Conservation (phyloP, 495 filamentous ascomycete species). For the Achaetomiella virescens region DNA sequence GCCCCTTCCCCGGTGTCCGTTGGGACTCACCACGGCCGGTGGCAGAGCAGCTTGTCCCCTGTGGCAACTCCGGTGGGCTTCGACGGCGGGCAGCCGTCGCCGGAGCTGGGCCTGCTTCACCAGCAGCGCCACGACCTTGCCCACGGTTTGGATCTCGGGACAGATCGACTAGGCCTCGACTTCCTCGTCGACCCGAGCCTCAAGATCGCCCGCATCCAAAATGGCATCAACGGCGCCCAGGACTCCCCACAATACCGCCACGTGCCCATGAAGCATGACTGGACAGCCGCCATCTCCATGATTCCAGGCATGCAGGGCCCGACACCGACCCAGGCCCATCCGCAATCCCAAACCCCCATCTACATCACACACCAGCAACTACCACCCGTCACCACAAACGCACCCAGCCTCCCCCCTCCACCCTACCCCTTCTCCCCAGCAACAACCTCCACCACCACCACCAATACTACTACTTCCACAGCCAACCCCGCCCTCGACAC, state of each 20-base stretch:
- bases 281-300: slow-evolving; percentile 31
- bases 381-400: not conserved
- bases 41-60: slow-evolving; percentile 25
- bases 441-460: not conserved
- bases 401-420: not conserved
- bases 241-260: slow-evolving; percentile 32
- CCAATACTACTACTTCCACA: too few relatives aligned
- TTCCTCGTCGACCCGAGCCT: slow-evolving; percentile 54
- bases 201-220: slow-evolving; percentile 31
- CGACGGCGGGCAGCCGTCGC: slow-evolving; percentile 11
- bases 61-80: slow-evolving; percentile 4
- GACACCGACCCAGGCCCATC: not conserved
- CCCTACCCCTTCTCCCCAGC: too few relatives aligned
- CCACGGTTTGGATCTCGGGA: slow-evolving; percentile 53
- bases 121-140: slow-evolving; percentile 50
- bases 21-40: slow-evolving; percentile 16
- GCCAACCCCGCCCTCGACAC: too few relatives aligned
- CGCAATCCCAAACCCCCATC: not conserved
- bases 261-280: slow-evolving; percentile 40
- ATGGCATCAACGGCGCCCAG: slow-evolving; percentile 33
- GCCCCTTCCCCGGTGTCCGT: slow-evolving; percentile 33
- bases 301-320: not conserved
- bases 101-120: slow-evolving; percentile 30
- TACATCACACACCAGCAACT: not conserved
- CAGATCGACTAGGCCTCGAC: slow-evolving; percentile 59